Conservation (phyloP, 257 asterid species). For the Forsythia suspensa region DNA sequence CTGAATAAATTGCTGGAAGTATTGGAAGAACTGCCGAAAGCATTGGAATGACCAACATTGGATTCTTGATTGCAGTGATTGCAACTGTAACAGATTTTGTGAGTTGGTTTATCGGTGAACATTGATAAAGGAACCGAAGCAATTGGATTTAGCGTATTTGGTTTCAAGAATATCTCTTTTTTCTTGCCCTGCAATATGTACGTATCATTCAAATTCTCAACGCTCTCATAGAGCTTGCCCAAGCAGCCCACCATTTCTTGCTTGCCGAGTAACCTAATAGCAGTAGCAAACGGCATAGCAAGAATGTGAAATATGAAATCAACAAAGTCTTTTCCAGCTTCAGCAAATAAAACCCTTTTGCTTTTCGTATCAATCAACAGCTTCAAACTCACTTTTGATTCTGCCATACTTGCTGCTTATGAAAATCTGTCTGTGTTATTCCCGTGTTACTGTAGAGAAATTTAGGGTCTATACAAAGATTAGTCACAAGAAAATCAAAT, state of each 20-base stretch:
- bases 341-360: constrained; percentile 32
- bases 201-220: constrained; percentile 21
- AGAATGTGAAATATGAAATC: constrained; percentile 38
- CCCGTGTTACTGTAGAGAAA: not conserved
- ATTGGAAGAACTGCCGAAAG: too few relatives aligned
- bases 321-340: constrained; percentile 29
- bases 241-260: constrained; percentile 25
- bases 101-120: not conserved
- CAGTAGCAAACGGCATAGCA: constrained; percentile 13
- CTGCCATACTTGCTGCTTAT: not conserved
- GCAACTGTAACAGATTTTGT: constrained; percentile 10
- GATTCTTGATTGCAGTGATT: not conserved
- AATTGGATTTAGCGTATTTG: not conserved
- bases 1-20: too few relatives aligned
- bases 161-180: constrained; percentile 26
- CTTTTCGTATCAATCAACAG: constrained; percentile 29
- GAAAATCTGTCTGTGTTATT: not conserved
- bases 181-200: constrained; percentile 19
- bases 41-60: not conserved
- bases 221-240: constrained; percentile 28
- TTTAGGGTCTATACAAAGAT: not conserved
- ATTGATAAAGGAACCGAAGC: constrained; percentile 1
- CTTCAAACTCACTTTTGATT: constrained; percentile 30
- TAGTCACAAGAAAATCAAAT: not conserved
- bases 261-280: constrained; percentile 16